Conservation (phyloP, 768 basidiomycete species). For the Piloderma croceum region DNA sequence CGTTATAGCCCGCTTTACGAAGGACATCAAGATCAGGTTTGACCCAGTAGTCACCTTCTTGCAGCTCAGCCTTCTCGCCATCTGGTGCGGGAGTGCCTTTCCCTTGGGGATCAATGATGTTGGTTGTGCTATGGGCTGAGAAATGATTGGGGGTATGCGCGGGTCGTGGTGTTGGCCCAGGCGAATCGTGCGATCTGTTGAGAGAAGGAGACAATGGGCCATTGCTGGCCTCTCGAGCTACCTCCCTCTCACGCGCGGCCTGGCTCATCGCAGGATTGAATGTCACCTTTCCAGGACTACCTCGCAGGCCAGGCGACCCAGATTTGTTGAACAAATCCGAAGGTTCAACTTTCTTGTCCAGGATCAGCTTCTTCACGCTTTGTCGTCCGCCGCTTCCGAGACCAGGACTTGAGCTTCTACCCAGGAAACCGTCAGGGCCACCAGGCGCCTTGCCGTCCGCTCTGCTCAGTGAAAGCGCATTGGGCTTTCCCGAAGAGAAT, state of each 20-base stretch:
- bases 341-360: conserved; percentile 80
- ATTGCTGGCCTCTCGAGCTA: conserved; percentile 31
- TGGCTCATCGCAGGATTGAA: conserved; percentile 74
- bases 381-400: conserved; percentile 65
- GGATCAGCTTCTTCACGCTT: conserved; percentile 89
- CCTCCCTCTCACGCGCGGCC: conserved; percentile 71
- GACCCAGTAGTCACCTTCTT: conserved; percentile 90
- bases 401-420: conserved; percentile 51
- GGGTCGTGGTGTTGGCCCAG: conserved; percentile 30
- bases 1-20: conserved; percentile 63
- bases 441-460: conserved; percentile 36
- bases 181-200: conserved; percentile 26
- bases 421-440: conserved; percentile 57
- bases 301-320: conserved; percentile 29
- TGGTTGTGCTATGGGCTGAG: conserved; percentile 29
- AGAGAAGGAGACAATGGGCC: conserved; percentile 11
- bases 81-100: background rate
- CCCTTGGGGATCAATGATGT: conserved; percentile 17
- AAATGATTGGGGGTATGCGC: conserved; percentile 39
- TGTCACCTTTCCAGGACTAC: conserved; percentile 43
- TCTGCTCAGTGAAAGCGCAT: conserved; percentile 49
- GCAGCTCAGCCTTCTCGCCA: conserved; percentile 33
- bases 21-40: conserved; percentile 74
- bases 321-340: conserved; percentile 59
- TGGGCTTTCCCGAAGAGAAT: conserved; percentile 50